Conservation (phyloP, 2,329 filamentous ascomycete genomes). For the Colletotrichum coccodes region DNA sequence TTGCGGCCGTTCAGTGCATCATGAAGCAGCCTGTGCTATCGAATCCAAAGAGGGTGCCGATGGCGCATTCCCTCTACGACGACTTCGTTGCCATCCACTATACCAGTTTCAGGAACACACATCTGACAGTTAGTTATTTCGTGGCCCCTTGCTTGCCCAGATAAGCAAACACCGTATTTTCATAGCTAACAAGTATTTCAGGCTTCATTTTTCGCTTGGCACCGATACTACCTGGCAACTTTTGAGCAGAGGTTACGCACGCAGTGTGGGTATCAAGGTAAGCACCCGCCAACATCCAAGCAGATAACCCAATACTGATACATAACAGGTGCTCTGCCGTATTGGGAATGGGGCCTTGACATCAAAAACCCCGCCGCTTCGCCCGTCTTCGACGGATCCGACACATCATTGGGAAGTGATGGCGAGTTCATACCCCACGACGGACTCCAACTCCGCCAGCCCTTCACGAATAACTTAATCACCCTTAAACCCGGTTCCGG, state of each 20-base stretch:
- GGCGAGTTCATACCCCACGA: slow-evolving; percentile 44
- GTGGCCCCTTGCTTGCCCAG: too few species aligned
- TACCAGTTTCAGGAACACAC: slow-evolving; percentile 14
- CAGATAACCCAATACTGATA: not conserved
- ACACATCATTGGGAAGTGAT: slow-evolving; percentile 50
- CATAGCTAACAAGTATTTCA: not conserved
- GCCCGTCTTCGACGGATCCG: slow-evolving; percentile 53
- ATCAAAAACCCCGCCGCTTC: slow-evolving; percentile 43
- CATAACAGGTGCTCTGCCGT: slow-evolving; percentile 30
- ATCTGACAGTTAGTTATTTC: slow-evolving; percentile 21
- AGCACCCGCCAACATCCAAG: not conserved
- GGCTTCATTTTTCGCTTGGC: slow-evolving; percentile 33
- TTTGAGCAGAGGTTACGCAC: slow-evolving; percentile 32
- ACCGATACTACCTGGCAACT: slow-evolving; percentile 29
- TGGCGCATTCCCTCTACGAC: slow-evolving; percentile 36
- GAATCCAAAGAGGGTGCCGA: slow-evolving; percentile 20
- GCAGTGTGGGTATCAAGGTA: slow-evolving; percentile 33
- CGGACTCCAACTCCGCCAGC: slow-evolving; percentile 32
- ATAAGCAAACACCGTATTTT: too few species aligned
- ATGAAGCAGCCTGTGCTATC: slow-evolving; percentile 35
- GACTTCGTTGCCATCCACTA: slow-evolving; percentile 37
- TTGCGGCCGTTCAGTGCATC: slow-evolving; percentile 41
- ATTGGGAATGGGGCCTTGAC: slow-evolving; percentile 33
- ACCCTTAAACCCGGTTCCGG: slow-evolving; percentile 56
- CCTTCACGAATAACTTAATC: slow-evolving; percentile 34